Conservation (phyloP, 768 basidiomycete species). For the Russula brevipes region DNA sequence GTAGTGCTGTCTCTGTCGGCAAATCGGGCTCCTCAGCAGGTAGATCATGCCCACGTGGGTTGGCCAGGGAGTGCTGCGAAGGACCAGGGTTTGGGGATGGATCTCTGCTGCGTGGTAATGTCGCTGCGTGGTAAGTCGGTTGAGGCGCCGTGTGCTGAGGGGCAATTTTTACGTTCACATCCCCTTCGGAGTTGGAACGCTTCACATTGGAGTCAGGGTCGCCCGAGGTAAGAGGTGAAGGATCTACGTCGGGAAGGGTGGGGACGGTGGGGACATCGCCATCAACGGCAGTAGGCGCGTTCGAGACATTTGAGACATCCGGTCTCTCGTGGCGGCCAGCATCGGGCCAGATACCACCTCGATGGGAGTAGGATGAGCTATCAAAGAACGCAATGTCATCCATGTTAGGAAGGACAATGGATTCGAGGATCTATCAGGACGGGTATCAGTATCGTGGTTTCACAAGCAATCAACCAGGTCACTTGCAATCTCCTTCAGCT, state of each 20-base stretch:
- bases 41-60: not conserved
- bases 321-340: conserved; percentile 46
- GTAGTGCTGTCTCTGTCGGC: not conserved
- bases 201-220: conserved; percentile 27
- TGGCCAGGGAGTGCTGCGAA: not conserved
- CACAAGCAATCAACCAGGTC: not conserved
- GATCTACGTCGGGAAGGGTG: conserved; percentile 30
- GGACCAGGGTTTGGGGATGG: conserved; percentile 9
- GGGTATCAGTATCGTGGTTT: conserved; percentile 12
- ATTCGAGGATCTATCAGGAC: conserved; percentile 72
- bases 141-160: not conserved
- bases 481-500: conserved; percentile 79
- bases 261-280: conserved; percentile 33
- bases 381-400: conserved; percentile 97
- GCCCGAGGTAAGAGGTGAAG: conserved; percentile 20
- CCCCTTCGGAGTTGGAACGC: conserved; percentile 34
- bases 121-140: not conserved
- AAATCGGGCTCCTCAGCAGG: not conserved
- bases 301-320: conserved; percentile 13
- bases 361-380: conserved; percentile 52
- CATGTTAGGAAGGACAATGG: conserved; percentile 95
- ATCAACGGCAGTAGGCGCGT: conserved; percentile 23
- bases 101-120: conserved; percentile 4
- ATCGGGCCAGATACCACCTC: conserved; percentile 89
- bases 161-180: conserved; percentile 20